Conservation (phyloP, 2,329 filamentous ascomycete genomes). For the Microdochium trichocladiopsis region DNA sequence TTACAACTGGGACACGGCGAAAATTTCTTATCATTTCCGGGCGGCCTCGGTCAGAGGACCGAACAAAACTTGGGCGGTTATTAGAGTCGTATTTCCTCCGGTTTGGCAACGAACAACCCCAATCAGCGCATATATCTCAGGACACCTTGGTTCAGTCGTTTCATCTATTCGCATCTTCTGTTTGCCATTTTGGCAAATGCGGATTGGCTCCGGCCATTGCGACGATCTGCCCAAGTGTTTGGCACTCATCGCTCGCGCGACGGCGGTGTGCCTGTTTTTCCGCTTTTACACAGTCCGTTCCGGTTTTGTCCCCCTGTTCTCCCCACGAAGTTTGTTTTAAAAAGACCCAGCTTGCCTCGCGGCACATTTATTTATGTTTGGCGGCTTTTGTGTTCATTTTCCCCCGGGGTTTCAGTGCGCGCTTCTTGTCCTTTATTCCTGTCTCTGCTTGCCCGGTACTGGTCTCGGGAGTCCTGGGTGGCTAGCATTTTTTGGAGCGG, state of each 20-base stretch:
- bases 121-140: conserved; percentile 15
- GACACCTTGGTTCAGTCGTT: conserved; percentile 6
- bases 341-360: conserved; percentile 20
- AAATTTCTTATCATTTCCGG: background rate
- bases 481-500: background rate
- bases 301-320: too few relatives aligned
- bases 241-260: too few relatives aligned
- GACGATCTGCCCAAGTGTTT: too few relatives aligned
- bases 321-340: background rate
- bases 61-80: background rate
- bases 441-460: background rate
- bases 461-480: background rate
- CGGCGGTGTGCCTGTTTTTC: too few relatives aligned
- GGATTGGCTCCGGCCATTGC: too few relatives aligned
- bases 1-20: background rate
- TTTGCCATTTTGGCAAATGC: conserved; percentile 3
- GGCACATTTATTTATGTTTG: conserved; percentile 14
- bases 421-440: background rate
- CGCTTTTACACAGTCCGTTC: too few relatives aligned
- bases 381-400: background rate
- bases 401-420: background rate
- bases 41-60: background rate
- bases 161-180: conserved; percentile 2
- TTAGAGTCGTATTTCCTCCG: conserved; percentile 8
- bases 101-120: conserved; percentile 18